Evolutionary conservation across 371 early-diverging fungal species (phyloP).

Genomic region (Mortierella sp.): DNA sequence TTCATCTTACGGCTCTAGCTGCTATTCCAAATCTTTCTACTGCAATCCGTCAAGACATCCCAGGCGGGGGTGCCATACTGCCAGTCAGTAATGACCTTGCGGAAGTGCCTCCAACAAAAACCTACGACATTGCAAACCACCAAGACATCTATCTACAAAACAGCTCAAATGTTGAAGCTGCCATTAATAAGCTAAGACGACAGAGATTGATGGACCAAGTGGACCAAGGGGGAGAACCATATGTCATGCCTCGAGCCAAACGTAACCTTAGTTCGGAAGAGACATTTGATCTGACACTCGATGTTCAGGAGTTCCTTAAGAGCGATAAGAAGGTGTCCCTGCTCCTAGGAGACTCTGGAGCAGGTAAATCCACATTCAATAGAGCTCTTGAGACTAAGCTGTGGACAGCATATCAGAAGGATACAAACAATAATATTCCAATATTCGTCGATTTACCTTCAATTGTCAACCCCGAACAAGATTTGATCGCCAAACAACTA

Average conservation of each 20-base stretch:
- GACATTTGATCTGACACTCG: slow-evolving; percentile 3
- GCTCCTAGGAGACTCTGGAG: too few relatives aligned
- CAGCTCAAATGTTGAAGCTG: too few relatives aligned
- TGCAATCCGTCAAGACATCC: too few relatives aligned
- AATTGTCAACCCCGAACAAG: slow-evolving; percentile 1
- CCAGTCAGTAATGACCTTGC: too few relatives aligned
- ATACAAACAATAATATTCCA: background rate
- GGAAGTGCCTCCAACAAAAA: too few relatives aligned
- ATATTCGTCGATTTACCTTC: background rate
- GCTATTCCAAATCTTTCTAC: too few relatives aligned
- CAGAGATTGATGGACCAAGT: too few relatives aligned
- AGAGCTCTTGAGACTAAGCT: background rate
- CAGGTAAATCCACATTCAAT: slow-evolving; percentile 18
- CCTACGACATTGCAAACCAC: too few relatives aligned
- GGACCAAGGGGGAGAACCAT: background rate
- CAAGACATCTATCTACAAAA: too few relatives aligned
- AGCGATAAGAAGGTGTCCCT: background rate
- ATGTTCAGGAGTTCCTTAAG: background rate
- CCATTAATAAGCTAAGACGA: too few relatives aligned
- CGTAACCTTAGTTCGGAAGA: background rate
- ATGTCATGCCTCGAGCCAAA: slow-evolving; percentile 10
- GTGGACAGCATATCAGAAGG: slow-evolving; percentile 5
- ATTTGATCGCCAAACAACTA: slow-evolving; percentile 10
- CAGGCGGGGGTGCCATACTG: too few relatives aligned
- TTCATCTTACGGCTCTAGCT: too few relatives aligned